Base-by-base conservation (phyloP, 1,139 yeast genomes). In the Lodderomyces theae region DNA sequence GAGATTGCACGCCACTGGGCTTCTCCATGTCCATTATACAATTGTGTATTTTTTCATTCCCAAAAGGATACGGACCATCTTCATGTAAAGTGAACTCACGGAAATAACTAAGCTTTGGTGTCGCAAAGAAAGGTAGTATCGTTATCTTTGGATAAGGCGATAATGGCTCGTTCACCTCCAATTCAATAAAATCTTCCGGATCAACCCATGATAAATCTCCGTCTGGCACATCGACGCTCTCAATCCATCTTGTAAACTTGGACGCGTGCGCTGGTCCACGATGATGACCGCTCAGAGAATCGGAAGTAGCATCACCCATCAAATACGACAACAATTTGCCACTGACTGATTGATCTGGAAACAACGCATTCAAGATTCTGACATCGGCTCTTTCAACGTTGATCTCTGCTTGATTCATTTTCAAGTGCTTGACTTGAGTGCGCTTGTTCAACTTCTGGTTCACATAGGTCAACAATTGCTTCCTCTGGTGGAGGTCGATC, bases 401-500 rank as follows among this genome's bases (percentile, higher is more conserved):
- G 30, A 88, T 72, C 52, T 87, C 92, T 4, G 92, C 96, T 43
- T 78, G 72, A 49, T 82, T 79, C 75, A 90, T 79, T 51, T 81
- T 80, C 69, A 89, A 74, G 41, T 74, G 78, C 56, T 76, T 68
- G 1, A 78, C 59, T 43, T 70, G 71, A 43, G 77, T 76, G 48
- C 81, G 76, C 22, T 81, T 73, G 41, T 80, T 75, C 39, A 82
- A 69, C 24, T 74, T 71, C 38, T 77, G 70, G 48, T 81, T 82
- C 25, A 77, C 72, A 51, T 80, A 79, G 2, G 76, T 71, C 4
- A 78, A 69, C 17, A 82, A 72, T 54, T 87, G 92, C 50, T 86
- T 83, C 37, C 95, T 71, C 54, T 72, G 97, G 56, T 92, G 97
- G 26, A 90, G 60, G 56, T 90, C 97, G 64, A 92, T 69, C 3